phyloP scores from a whole-genome alignment of 73 alveolate species.

The Stentor coeruleus region DNA sequence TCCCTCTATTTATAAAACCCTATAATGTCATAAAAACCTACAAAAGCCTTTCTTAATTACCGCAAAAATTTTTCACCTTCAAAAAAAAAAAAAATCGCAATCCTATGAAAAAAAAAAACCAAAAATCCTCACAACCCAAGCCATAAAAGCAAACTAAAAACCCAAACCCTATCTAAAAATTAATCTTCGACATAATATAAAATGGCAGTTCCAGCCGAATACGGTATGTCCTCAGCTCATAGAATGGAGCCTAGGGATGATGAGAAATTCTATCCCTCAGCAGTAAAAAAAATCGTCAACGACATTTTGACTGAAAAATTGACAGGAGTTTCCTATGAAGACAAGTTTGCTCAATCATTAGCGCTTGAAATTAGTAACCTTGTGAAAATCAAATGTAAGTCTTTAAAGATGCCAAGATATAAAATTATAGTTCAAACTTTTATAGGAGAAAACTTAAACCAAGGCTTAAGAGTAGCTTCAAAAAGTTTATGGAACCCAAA shows the following conservation, averaged over 20 bases:
- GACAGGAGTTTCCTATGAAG: not conserved
- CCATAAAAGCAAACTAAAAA: too few relatives aligned
- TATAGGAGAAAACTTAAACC: conserved; percentile 82
- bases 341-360: conserved; percentile 19
- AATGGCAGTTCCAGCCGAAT: conserved; percentile 16
- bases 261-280: conserved; percentile 10
- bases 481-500: conserved; percentile 83
- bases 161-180: too few relatives aligned
- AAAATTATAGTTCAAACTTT: conserved; percentile 82
- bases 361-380: conserved; percentile 27
- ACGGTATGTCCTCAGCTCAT: not conserved
- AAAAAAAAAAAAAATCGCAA: too few relatives aligned
- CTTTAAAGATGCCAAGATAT: conserved; percentile 40
- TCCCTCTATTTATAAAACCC: too few relatives aligned
- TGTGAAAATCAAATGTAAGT: conserved; percentile 9
- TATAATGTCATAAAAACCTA: too few relatives aligned
- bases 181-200: too few relatives aligned
- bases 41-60: too few relatives aligned
- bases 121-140: too few relatives aligned
- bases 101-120: too few relatives aligned
- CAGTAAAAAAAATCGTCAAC: conserved; percentile 11
- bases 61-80: too few relatives aligned
- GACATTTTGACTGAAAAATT: not conserved
- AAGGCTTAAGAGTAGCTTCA: conserved; percentile 86
- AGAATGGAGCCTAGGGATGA: conserved; percentile 22